Base-by-base conservation (phyloP, 257 asterid genomes). In the Apocynum venetum region DNA sequence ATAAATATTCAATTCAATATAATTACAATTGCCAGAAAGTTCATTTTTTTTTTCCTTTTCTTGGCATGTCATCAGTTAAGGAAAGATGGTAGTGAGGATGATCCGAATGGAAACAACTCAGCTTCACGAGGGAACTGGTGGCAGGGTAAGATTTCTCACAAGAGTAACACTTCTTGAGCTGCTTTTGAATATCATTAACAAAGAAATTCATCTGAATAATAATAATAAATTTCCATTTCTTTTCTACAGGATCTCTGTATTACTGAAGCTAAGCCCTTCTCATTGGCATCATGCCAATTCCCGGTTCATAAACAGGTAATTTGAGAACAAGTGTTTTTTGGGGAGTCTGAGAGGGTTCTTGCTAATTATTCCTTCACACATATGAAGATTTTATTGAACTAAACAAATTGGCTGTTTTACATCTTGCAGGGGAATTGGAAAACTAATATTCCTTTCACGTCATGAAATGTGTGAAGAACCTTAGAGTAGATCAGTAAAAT, bases 101-200 rank as follows among this genome's bases (percentile, higher is more conserved):
- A 88, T 64, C 84, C 78, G n/a, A 86, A 85, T 76, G 96, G 87
- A 43, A 83, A 84, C 77, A 87, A 85, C 75, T 71, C 85, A 74
- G 98, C 94, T 70, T 88, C 97, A 2, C 86, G 96, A 86, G 97
- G 98, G 82, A 89, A 93, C 73, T 93, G 97, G 98, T 93, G 97
- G 98, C 85, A 89, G 84, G 97, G 96, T 89, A 87, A 59, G 81
- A 38, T 13, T 12, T n/a, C 1, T 49, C 59, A 48, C 20, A 74
- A 55, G 44, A 70, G 46, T 5, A n/a, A 11, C 61, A 66, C 13
- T 40, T 72, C 71, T 57, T 8, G 19, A 9, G 38, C 52, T 53
- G 31, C 77, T 25, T 25, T 25, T 48, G 61, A 66, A 11, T 56
- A 1, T 71, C 9, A 8, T 40, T 10, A 4, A 11, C 20, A 1